Evolutionary conservation across 1,139 yeast species (phyloP), one percentile per base, ranked within the genome.

Genomic region (Suhomyces ambrosiae): DNA sequence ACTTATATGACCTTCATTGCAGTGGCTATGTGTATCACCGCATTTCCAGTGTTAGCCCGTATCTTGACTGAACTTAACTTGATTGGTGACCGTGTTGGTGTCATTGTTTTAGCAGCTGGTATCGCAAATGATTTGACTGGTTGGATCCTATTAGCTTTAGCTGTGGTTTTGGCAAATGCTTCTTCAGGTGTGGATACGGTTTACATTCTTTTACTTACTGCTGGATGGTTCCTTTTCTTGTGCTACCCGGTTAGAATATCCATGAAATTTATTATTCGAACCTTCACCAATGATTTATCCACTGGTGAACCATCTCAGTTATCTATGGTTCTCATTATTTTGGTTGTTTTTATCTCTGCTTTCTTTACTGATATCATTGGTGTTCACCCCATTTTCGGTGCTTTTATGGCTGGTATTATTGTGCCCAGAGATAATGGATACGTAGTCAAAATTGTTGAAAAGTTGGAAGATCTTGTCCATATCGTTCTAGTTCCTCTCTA

Each of bases 301-400:
- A 68, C 77, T 6, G 83, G 84, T 4, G 65, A 62, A 43, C 88
- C 92, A 3, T 80, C 86, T 1, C 83, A 84, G 41, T 50, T 75
- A 27, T 78, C 81, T 38, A 80, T 83, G 50, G 63, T 81, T 53
- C 53, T 77, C 26, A 77, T 84, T 25, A 53, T 85, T 33, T 52
- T 77, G 11, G 51, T 76, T 45, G 81, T 80, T 44, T 77, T 85
- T 45, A 61, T 75, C 3, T 82, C 90, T 3, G 78, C 94, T 1
- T 86, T 85, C 60, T 83, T 76, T 58, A 86, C 94, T 2, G 89
- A 84, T 56, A 81, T 84, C 40, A 82, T 85, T 45, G 94, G 94
- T 3, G 90, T 84, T 8, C 89, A 82, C 56, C 81, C 88, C 0
- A 85, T 86, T 52, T 86, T 86, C 57, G 95, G 94, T 27, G 90